A percentile compares a stretch with the other conserved stretches of the same genome.
phyloP scores from a whole-genome alignment of 2,329 filamentous ascomycete genomes.

The Cladophialophora exuberans region DNA sequence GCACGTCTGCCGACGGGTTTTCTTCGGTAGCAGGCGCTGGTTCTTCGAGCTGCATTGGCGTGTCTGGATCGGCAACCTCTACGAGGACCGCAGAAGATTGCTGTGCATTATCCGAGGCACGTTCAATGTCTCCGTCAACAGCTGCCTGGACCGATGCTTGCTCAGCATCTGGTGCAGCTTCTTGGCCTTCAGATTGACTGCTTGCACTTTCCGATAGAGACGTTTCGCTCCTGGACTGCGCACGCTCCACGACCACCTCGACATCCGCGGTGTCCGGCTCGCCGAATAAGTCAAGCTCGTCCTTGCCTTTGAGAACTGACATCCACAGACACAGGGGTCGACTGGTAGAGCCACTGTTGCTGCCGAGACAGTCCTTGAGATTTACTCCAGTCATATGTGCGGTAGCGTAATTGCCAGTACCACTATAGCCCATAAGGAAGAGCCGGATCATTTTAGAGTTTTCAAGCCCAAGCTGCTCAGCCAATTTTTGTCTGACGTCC shows the following conservation, averaged over 20 bases:
- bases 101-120: not conserved
- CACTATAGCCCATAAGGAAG: slow-evolving; percentile 26
- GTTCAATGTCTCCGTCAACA: slow-evolving; percentile 20
- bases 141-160: slow-evolving; percentile 30
- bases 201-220: not conserved
- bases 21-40: slow-evolving; percentile 23
- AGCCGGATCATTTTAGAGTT: slow-evolving; percentile 23
- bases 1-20: slow-evolving; percentile 15
- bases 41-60: slow-evolving; percentile 21
- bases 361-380: slow-evolving; percentile 11
- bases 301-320: slow-evolving; percentile 27
- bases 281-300: slow-evolving; percentile 29
- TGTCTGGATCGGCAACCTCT: slow-evolving; percentile 21
- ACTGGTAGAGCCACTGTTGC: not conserved
- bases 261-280: slow-evolving; percentile 13
- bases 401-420: slow-evolving; percentile 22
- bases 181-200: slow-evolving; percentile 4
- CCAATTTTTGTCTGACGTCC: slow-evolving; percentile 25
- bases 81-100: slow-evolving; percentile 2
- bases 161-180: slow-evolving; percentile 26
- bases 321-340: slow-evolving; percentile 30
- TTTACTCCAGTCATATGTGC: slow-evolving; percentile 19
- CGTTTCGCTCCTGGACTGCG: slow-evolving; percentile 1
- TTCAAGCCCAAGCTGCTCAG: slow-evolving; percentile 18
- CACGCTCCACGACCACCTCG: not conserved